Evolutionary conservation across 2,329 filamentous ascomycete genomes (phyloP), one percentile per base, ranked within the genome.

Genomic region (Cercospora sesami): DNA sequence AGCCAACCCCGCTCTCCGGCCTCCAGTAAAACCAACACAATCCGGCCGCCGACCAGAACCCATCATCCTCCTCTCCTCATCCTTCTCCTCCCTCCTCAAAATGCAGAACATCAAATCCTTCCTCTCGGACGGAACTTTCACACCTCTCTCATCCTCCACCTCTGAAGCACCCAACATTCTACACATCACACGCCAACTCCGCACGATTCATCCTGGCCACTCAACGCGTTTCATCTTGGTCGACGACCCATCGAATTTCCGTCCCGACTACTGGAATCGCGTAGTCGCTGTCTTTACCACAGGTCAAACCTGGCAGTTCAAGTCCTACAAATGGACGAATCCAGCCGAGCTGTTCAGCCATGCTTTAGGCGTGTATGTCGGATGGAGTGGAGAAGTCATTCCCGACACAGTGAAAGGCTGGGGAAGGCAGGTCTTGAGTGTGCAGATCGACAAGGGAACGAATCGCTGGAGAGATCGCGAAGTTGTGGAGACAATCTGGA

Each of bases 221-320:
- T 90, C 93, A 1, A 88, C 95, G 76, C 92, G 94, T 58, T 99
- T 99, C 83, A 96, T 98, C 77, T 89, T 99, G 45, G 94, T 98
- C 64, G 95, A 99, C 79, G 91, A 90, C 18, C 91, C 94, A 0
- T 90, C 96, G 77, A 91, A 95, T 79, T 99, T 99, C 86, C 96
- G 97, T 79, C 95, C 95, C 0, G 94, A 98, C 78, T 97, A 98
- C 83, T 99, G 95, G 95, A 90, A 90, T 75, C 90, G 94, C 62
- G 91, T 99, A 6, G 95, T 97, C 1, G 95, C 92, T 12, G 94
- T 99, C 66, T 98, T 99, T 82, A 99, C 95, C 0, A 99, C 95
- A 0, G 95, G 95, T 36, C 95, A 99, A 82, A 89, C 91, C 9
- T 99, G 95, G 95, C 95, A 99, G 81, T 99, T 99, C 83, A 97